phyloP scores from a whole-genome alignment of 2,329 filamentous ascomycete genomes.

The Fusarium illudens region DNA sequence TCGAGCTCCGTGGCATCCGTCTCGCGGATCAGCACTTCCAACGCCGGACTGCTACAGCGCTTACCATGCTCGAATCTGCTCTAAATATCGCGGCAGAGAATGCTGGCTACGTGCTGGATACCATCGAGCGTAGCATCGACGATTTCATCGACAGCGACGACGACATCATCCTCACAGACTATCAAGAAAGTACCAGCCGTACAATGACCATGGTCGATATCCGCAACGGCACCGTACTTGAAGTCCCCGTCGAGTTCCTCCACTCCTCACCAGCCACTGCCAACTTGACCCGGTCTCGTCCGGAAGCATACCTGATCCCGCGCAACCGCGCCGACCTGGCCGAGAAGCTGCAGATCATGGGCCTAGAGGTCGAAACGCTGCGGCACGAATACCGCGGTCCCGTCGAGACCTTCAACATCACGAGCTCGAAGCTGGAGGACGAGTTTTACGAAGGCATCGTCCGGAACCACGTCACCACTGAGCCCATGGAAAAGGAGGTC shows the following conservation, averaged over 20 bases:
- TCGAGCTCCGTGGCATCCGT: slow-evolving; percentile 41
- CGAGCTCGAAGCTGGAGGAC: slow-evolving; percentile 14
- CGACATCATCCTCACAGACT: slow-evolving; percentile 41
- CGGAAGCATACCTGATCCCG: slow-evolving; percentile 42
- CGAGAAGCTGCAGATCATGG: slow-evolving; percentile 32
- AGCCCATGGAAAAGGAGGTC: slow-evolving; percentile 18
- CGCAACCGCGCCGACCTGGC: slow-evolving; percentile 38
- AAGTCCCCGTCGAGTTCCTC: slow-evolving; percentile 36
- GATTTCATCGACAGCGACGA: slow-evolving; percentile 38
- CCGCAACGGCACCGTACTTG: slow-evolving; percentile 31
- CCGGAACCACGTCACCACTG: slow-evolving; percentile 33
- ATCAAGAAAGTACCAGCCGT: slow-evolving; percentile 20
- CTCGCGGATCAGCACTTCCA: slow-evolving; percentile 41
- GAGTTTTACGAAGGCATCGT: slow-evolving; percentile 38
- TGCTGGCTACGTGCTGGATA: slow-evolving; percentile 32
- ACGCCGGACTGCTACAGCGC: slow-evolving; percentile 35
- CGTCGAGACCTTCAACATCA: slow-evolving; percentile 39
- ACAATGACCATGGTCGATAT: slow-evolving; percentile 36
- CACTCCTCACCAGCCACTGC: slow-evolving; percentile 35
- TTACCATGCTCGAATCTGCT: slow-evolving; percentile 35
- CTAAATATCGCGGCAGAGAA: slow-evolving; percentile 40
- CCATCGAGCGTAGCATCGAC: slow-evolving; percentile 30
- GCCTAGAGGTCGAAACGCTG: slow-evolving; percentile 36
- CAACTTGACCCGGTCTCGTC: slow-evolving; percentile 39
- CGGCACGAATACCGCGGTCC: slow-evolving; percentile 23